A percentile compares a stretch with the other conserved stretches of the same genome.
Conservation (phyloP, 2,329 filamentous ascomycete genomes). For the Zopfia rhizophila region DNA sequence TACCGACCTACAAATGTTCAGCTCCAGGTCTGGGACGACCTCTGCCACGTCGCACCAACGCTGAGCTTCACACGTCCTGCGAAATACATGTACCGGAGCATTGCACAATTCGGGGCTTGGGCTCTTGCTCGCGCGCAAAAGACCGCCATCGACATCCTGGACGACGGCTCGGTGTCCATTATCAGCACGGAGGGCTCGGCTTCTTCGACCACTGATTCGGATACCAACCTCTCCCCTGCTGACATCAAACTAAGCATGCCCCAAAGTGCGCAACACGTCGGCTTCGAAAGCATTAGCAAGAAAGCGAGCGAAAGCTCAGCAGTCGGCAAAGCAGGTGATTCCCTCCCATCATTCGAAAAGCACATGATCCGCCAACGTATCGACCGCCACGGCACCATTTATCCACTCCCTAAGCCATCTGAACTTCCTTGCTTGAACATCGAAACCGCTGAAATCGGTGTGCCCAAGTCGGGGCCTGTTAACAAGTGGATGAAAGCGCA, state of each 20-base stretch:
- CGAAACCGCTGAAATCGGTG: slow-evolving; percentile 73
- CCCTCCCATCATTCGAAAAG: slow-evolving; percentile 79
- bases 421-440: slow-evolving; percentile 76
- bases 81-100: slow-evolving; percentile 93
- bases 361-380: slow-evolving; percentile 95
- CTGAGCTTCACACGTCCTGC: slow-evolving; percentile 96
- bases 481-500: slow-evolving; percentile 85
- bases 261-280: slow-evolving; percentile 26
- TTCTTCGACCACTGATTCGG: slow-evolving; percentile 21
- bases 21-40: slow-evolving; percentile 93
- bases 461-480: slow-evolving; percentile 82
- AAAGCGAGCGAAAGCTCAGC: slow-evolving; percentile 23
- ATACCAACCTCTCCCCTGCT: slow-evolving; percentile 32
- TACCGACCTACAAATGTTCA: slow-evolving; percentile 91
- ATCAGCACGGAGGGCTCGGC: slow-evolving; percentile 68
- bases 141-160: slow-evolving; percentile 79
- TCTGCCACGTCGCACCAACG: slow-evolving; percentile 92
- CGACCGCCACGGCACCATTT: slow-evolving; percentile 78
- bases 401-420: slow-evolving; percentile 70
- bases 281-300: slow-evolving; percentile 29
- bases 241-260: slow-evolving; percentile 35
- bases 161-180: slow-evolving; percentile 80
- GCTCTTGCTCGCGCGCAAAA: slow-evolving; percentile 84
- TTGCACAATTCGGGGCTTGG: slow-evolving; percentile 95
- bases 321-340: slow-evolving; percentile 89